phyloP scores from a whole-genome alignment of 208 protist species.

The Phytomonas sp. region DNA sequence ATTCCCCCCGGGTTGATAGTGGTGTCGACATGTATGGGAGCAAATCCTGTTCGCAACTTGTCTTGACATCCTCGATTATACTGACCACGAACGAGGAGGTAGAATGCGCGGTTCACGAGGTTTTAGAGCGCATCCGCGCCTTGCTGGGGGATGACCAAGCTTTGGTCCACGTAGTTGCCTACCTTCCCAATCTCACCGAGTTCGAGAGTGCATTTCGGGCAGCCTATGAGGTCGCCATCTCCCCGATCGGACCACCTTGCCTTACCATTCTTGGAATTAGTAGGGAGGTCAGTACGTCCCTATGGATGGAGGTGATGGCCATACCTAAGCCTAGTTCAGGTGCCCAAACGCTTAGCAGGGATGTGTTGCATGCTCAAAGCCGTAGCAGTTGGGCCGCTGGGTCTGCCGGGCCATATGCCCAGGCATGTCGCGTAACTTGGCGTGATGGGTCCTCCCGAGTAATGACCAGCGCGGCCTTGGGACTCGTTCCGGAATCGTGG shows the following conservation, averaged over 20 bases:
- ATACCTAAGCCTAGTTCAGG: neutral
- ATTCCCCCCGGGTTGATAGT: neutral
- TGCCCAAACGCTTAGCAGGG: constrained; percentile 1
- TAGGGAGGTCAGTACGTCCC: neutral
- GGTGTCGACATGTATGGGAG: neutral
- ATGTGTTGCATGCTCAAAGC: constrained; percentile 85
- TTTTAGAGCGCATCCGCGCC: neutral
- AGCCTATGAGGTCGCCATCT: neutral
- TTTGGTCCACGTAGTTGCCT: neutral
- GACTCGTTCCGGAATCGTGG: constrained; percentile 31
- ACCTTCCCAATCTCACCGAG: neutral
- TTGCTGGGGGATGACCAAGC: neutral
- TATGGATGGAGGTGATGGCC: neutral
- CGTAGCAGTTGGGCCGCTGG: constrained; percentile 88
- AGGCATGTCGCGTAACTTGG: constrained; percentile 33
- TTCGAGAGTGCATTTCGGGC: neutral
- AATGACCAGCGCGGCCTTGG: constrained; percentile 30
- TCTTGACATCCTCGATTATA: neutral
- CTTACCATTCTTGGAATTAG: neutral
- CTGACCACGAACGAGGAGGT: neutral
- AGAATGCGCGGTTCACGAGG: neutral
- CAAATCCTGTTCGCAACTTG: neutral
- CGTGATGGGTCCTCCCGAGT: neutral
- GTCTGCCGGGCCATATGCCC: constrained; percentile 75
- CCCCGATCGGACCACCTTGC: neutral